These are phyloP conservation scores for Stygiomarasmius scandens DNA, from an alignment of 1,284 basidiomycete species.

Conservation along the genomic window DNA sequence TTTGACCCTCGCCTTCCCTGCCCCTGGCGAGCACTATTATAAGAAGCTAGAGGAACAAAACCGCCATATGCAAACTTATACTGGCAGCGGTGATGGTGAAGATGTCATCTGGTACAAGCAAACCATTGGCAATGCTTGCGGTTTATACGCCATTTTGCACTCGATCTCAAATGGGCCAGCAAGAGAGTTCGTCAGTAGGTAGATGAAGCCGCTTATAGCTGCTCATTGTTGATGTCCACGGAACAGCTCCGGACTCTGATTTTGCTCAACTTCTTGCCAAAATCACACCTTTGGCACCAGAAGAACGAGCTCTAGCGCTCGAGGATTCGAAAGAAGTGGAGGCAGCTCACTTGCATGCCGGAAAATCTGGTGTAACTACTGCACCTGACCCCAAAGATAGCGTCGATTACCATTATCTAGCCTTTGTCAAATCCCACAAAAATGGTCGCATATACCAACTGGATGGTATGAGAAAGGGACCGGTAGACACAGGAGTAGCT, in stretches of 20 bases:
- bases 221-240: background rate
- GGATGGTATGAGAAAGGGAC: slow-evolving; percentile 37
- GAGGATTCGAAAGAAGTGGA: slow-evolving; percentile 35
- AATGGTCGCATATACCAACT: slow-evolving; percentile 35
- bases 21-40: slow-evolving; percentile 24
- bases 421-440: slow-evolving; percentile 32
- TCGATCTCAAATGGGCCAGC: slow-evolving; percentile 31
- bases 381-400: slow-evolving; percentile 29
- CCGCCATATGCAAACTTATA: slow-evolving; percentile 23
- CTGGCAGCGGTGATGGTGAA: slow-evolving; percentile 31
- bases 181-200: slow-evolving; percentile 28
- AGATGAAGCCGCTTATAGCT: no score
- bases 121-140: slow-evolving; percentile 38
- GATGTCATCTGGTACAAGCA: slow-evolving; percentile 37
- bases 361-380: slow-evolving; percentile 28
- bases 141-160: slow-evolving; percentile 37
- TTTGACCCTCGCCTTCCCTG: slow-evolving; percentile 47
- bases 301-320: slow-evolving; percentile 30
- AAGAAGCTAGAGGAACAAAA: slow-evolving; percentile 25
- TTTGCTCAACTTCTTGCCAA: slow-evolving; percentile 28
- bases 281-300: slow-evolving; percentile 27
- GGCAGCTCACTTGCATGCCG: slow-evolving; percentile 29
- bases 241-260: slow-evolving; percentile 27
- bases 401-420: slow-evolving; percentile 35
- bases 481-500: slow-evolving; percentile 29